Evolutionary conservation across 805 yeast species (phyloP).

Genomic region (Sugiyamaella boreocaroliniensis): DNA sequence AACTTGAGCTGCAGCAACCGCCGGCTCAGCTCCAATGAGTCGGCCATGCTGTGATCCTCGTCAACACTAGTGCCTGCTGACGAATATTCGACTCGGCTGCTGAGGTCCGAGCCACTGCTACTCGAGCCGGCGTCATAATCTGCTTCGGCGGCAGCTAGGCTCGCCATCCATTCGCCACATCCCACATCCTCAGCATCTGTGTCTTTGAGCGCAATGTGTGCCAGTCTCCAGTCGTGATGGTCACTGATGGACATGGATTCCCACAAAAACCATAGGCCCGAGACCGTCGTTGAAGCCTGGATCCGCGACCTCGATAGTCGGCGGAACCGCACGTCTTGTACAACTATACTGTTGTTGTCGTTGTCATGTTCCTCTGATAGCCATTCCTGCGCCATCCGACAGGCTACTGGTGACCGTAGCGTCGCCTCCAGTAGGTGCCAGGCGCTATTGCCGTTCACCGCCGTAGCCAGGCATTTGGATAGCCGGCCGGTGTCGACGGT

Average conservation of each 20-base stretch:
- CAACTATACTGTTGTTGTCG: neutral
- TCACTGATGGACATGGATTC: conserved; percentile 17
- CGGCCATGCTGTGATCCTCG: too few species aligned
- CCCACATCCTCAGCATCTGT: conserved; percentile 20
- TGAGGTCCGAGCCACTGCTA: too few species aligned
- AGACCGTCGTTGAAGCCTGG: conserved; percentile 13
- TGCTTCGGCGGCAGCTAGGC: conserved; percentile 16
- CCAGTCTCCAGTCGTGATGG: conserved; percentile 14
- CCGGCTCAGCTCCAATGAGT: too few species aligned
- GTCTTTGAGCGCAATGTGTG: conserved; percentile 15
- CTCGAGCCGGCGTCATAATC: conserved; percentile 5
- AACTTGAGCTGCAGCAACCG: too few species aligned
- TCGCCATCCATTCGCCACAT: conserved; percentile 19
- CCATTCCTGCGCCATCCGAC: neutral
- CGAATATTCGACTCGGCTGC: too few species aligned
- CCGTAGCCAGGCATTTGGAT: too few species aligned
- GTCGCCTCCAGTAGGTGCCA: neutral
- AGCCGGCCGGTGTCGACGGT: neutral
- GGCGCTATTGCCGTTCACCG: too few species aligned
- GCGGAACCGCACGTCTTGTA: conserved; percentile 8
- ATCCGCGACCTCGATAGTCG: conserved; percentile 12
- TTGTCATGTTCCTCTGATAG: neutral
- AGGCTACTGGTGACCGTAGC: conserved; percentile 1
- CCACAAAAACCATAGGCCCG: conserved; percentile 20
- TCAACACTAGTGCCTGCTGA: too few species aligned